A percentile compares a stretch with the other conserved stretches of the same genome.
Evolutionary conservation across 352 stramenopile genomes (phyloP).

Genomic region (Aphanomyces invadans): DNA sequence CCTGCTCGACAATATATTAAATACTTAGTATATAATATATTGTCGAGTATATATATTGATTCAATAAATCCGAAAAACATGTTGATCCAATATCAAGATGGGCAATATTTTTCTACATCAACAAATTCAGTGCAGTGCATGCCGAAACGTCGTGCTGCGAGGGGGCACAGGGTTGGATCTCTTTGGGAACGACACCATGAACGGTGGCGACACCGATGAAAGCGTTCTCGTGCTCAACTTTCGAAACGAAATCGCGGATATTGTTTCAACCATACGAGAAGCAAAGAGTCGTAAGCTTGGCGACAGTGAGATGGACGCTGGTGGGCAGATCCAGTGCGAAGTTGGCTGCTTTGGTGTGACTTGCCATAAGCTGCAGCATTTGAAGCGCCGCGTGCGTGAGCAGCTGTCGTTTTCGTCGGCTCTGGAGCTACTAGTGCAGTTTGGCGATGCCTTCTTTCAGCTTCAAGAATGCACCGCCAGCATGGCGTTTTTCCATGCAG

Average conservation of each 20-base stretch:
- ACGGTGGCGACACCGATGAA: conserved; percentile 6
- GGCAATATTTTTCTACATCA: too few species aligned
- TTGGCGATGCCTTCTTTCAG: conserved; percentile 10
- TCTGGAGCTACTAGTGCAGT: conserved; percentile 9
- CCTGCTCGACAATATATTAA: too few species aligned
- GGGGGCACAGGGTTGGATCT: too few species aligned
- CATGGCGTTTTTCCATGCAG: neutral
- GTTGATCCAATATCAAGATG: too few species aligned
- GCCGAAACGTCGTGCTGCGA: too few species aligned
- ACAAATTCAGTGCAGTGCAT: too few species aligned
- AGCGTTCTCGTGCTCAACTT: conserved; percentile 16
- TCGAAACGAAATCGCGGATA: conserved; percentile 3
- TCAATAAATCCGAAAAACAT: too few species aligned
- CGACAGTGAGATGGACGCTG: neutral
- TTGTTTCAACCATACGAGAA: conserved; percentile 11
- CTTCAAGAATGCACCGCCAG: conserved; percentile 13
- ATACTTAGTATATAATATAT: too few species aligned
- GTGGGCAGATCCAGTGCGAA: neutral
- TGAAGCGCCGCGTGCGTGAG: neutral
- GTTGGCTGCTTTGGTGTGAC: conserved; percentile 11
- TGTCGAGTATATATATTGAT: too few species aligned
- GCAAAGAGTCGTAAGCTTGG: conserved; percentile 6
- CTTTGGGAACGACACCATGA: too few species aligned
- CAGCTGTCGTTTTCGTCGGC: conserved; percentile 11
- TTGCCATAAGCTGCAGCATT: neutral